A percentile compares a stretch with the other conserved stretches of the same genome.
Evolutionary conservation across 371 early-diverging fungal genomes (phyloP).

Genomic region (Funneliformis caledonium): DNA sequence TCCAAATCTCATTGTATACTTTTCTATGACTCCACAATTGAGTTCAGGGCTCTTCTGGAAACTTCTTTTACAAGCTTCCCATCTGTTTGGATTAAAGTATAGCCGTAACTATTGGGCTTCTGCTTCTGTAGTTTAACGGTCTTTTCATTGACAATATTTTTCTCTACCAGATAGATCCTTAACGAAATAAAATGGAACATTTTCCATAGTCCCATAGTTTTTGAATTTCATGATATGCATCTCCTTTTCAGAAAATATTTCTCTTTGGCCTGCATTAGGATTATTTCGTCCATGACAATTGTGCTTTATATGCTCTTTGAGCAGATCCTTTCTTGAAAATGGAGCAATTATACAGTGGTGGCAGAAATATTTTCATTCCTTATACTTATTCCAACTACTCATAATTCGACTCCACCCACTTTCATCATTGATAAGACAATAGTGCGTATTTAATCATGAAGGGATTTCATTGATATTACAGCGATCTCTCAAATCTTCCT

Average conservation of each 20-base stretch:
- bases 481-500: constrained; percentile 20
- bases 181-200: neutral
- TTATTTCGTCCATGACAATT: constrained; percentile 23
- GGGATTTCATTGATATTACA: constrained; percentile 29
- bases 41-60: neutral
- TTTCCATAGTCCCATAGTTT: neutral
- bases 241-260: constrained; percentile 19
- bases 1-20: neutral
- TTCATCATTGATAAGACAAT: neutral
- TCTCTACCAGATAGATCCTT: neutral
- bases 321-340: constrained; percentile 22
- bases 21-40: neutral
- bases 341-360: constrained; percentile 6
- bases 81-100: neutral
- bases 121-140: constrained; percentile 3
- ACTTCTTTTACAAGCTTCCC: neutral
- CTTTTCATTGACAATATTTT: neutral
- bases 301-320: constrained; percentile 15
- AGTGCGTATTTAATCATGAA: constrained; percentile 24
- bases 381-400: constrained; percentile 30
- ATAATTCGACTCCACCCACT: constrained; percentile 12
- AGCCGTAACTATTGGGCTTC: neutral
- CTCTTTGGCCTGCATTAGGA: constrained; percentile 13
- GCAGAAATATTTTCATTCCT: constrained; percentile 32
- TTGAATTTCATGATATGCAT: neutral